These are phyloP conservation scores for Chlorella variabilis DNA, from an alignment of 163 green algal species.

Conservation along the genomic window DNA sequence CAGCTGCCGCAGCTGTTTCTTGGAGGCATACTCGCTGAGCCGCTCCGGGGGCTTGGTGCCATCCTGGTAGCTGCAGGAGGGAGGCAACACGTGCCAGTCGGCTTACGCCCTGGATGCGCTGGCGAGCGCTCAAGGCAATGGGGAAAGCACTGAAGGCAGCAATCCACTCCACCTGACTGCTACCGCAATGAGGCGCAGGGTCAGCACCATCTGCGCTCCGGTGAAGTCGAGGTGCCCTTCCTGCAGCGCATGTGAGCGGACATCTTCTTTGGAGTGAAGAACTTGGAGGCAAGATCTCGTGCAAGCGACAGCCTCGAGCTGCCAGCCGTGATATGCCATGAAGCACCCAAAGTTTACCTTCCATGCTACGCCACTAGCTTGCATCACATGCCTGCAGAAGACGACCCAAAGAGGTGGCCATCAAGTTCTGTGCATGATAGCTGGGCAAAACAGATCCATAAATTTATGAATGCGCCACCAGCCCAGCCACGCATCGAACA, in stretches of 20 bases:
- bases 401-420: too few species aligned
- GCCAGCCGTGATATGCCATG: not conserved
- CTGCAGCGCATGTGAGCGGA: not conserved
- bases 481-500: not conserved
- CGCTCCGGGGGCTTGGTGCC: slow-evolving; percentile 47
- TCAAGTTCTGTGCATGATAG: not conserved
- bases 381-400: slow-evolving; percentile 70
- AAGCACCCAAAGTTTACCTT: slow-evolving; percentile 58
- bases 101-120: too few species aligned
- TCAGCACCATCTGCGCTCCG: slow-evolving; percentile 85
- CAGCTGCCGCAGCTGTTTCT: slow-evolving; percentile 60
- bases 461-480: not conserved
- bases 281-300: too few species aligned
- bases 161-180: slow-evolving; percentile 22
- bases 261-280: too few species aligned
- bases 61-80: slow-evolving; percentile 44
- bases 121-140: too few species aligned
- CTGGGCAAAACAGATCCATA: not conserved
- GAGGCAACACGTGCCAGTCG: too few species aligned
- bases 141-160: too few species aligned
- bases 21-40: slow-evolving; percentile 67
- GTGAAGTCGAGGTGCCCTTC: slow-evolving; percentile 86
- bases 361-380: slow-evolving; percentile 75
- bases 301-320: not conserved
- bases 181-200: slow-evolving; percentile 86